These are phyloP conservation scores for Sicyos edulis DNA, from an alignment of 306 rosid genomes.

Conservation along the genomic window DNA sequence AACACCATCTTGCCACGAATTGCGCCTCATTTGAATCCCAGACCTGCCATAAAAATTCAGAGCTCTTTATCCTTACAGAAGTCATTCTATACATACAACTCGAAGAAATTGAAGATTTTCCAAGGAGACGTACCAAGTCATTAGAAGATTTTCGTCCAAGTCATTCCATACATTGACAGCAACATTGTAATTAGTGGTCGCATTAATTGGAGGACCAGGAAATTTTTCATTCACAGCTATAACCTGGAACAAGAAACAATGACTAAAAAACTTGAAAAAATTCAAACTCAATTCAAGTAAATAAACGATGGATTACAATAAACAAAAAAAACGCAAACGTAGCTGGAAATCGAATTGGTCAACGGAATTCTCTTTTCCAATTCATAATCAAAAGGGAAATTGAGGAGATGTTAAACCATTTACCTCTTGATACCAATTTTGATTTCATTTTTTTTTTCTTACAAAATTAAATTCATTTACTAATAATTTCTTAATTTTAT, in stretches of 20 bases:
- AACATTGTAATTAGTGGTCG: conserved; percentile 67
- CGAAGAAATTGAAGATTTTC: conserved; percentile 6
- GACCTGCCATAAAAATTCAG: conserved; percentile 47
- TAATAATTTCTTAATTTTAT: background rate
- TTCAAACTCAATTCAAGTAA: background rate
- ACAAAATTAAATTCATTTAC: background rate
- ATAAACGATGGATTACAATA: background rate
- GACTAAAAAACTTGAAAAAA: background rate
- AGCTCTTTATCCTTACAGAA: background rate
- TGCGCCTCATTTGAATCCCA: conserved; percentile 73
- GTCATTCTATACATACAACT: background rate
- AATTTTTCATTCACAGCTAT: conserved; percentile 60
- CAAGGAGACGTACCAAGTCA: conserved; percentile 55
- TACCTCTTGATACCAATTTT: background rate
- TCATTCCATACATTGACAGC: conserved; percentile 55
- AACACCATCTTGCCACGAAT: conserved; percentile 88
- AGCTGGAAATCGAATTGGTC: background rate
- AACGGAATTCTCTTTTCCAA: background rate
- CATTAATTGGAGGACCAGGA: conserved; percentile 70
- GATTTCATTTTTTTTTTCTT: background rate
- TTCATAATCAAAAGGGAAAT: background rate
- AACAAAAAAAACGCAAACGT: background rate
- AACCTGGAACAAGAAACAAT: conserved; percentile 40
- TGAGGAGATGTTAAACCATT: background rate
- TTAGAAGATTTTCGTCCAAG: conserved; percentile 61